Conservation (phyloP, 768 basidiomycete species). For the Russula dissimulans region DNA sequence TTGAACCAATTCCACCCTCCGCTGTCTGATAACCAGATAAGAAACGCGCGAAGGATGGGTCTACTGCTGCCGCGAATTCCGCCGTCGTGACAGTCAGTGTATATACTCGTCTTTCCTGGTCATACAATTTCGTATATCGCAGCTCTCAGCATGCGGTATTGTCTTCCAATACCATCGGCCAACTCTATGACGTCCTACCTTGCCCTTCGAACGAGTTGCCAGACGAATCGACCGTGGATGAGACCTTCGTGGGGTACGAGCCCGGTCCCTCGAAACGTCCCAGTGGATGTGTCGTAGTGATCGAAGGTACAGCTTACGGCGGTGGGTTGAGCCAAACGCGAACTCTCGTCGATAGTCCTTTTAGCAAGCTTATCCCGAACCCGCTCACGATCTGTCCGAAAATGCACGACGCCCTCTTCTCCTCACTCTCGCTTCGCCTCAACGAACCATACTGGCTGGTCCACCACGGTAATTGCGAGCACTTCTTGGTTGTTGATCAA, state of each 20-base stretch:
- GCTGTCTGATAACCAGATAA: constrained; percentile 1
- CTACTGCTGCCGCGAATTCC: constrained; percentile 24
- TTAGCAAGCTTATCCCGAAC: constrained; percentile 38
- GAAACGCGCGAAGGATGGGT: constrained; percentile 3
- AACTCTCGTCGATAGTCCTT: neutral
- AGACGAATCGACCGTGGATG: constrained; percentile 30
- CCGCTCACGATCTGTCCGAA: constrained; percentile 27
- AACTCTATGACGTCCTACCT: constrained; percentile 49
- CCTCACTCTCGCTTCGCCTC: constrained; percentile 49
- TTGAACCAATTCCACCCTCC: too few species aligned
- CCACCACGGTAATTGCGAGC: constrained; percentile 76
- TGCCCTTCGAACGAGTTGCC: constrained; percentile 52
- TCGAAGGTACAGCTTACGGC: constrained; percentile 53
- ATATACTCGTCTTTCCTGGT: constrained; percentile 53
- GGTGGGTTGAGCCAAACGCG: constrained; percentile 30
- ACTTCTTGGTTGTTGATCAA: constrained; percentile 63
- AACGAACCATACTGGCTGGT: constrained; percentile 77
- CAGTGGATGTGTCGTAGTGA: constrained; percentile 43
- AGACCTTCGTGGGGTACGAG: constrained; percentile 28
- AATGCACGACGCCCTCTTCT: constrained; percentile 42
- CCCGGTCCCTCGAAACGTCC: constrained; percentile 12
- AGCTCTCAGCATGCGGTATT: constrained; percentile 59
- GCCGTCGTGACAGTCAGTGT: constrained; percentile 53
- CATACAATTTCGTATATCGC: constrained; percentile 47
- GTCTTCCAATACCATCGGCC: constrained; percentile 64